Evolutionary conservation across 2,329 filamentous ascomycete genomes (phyloP).

Genomic region (Calonectria leucothoes): DNA sequence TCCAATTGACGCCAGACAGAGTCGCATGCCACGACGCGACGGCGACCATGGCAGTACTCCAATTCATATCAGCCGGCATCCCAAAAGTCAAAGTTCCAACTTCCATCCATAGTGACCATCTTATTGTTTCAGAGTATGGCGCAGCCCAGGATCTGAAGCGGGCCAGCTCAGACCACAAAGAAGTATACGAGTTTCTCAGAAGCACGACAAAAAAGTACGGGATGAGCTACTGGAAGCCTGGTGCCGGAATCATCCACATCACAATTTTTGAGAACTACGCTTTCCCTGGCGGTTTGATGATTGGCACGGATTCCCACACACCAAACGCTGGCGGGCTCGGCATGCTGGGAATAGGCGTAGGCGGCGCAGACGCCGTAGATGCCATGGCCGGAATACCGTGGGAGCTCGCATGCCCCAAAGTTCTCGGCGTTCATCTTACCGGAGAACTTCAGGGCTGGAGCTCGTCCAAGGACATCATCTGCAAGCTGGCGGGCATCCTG

Average conservation of each 20-base stretch:
- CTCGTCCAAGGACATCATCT: slow-evolving; percentile 50
- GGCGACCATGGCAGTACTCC: slow-evolving; percentile 54
- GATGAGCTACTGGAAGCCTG: slow-evolving; percentile 54
- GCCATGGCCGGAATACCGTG: slow-evolving; percentile 47
- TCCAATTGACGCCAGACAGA: slow-evolving; percentile 50
- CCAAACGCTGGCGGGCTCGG: slow-evolving; percentile 51
- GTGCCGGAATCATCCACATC: slow-evolving; percentile 51
- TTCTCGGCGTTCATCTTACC: slow-evolving; percentile 46
- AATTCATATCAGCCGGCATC: slow-evolving; percentile 55
- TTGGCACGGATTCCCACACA: slow-evolving; percentile 52
- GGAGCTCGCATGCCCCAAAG: slow-evolving; percentile 48
- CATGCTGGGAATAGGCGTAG: slow-evolving; percentile 53
- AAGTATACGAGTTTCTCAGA: slow-evolving; percentile 53
- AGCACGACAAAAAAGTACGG: slow-evolving; percentile 57
- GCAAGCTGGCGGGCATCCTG: slow-evolving; percentile 48
- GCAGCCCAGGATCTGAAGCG: slow-evolving; percentile 16
- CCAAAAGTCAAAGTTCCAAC: slow-evolving; percentile 51
- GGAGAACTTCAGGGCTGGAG: slow-evolving; percentile 47
- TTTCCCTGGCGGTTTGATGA: slow-evolving; percentile 49
- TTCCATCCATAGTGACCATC: slow-evolving; percentile 54
- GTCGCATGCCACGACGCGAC: slow-evolving; percentile 57
- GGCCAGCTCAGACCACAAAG: slow-evolving; percentile 24
- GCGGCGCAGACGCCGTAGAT: slow-evolving; percentile 61
- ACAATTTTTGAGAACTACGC: slow-evolving; percentile 55
- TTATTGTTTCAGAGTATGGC: slow-evolving; percentile 43